Evolutionary conservation across 1,284 basidiomycete genomes (phyloP), one percentile per base, ranked within the genome.

Genomic region (Pseudozyma hubeiensis): DNA sequence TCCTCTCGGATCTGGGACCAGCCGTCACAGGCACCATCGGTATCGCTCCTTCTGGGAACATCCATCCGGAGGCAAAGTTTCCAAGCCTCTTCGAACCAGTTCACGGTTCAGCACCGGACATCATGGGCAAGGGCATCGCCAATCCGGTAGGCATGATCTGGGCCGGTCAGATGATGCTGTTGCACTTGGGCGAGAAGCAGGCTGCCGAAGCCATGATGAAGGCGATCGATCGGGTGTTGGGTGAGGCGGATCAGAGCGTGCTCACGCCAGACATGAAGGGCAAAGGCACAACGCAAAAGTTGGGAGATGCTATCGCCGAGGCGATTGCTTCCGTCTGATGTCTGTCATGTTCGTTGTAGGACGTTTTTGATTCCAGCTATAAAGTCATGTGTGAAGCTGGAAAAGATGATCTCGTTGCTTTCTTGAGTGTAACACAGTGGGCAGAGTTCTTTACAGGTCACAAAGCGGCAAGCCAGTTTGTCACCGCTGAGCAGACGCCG

Each of bases 21-120:
- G 88, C 88, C 1, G 86, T 88, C 44, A 87, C 88, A 1, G 88
- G 89, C 8, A 88, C 88, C 7, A 89, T 89, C 68, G 88, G 88
- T 7, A 88, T 89, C 43, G 89, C 88, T 7, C 88, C 88, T 5
- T 87, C 87, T 5, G 87, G 86, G 19, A 89, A 89, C 73, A 83
- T 89, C 49, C 88, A 90, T 66, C 89, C 89, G 0, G 85, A 86
- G 4, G 60, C 82, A 31, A 78, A 77, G 29, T 85, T 78, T 64
- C 88, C 88, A 0, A 87, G 86, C 19, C 41, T 77, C 43, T 87
- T 88, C 73, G 86, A 88, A 67, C 87, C 87, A 7, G 87, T 77
- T 11, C 49, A 49, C 49, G 65, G 71, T 5, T 71, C 65, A 8
- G 67, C 73, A 14, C 64, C 62, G 9, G 61, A 69, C 30, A 73